phyloP scores from a whole-genome alignment of 2,329 filamentous ascomycete species.

The Mycogone perniciosa region DNA sequence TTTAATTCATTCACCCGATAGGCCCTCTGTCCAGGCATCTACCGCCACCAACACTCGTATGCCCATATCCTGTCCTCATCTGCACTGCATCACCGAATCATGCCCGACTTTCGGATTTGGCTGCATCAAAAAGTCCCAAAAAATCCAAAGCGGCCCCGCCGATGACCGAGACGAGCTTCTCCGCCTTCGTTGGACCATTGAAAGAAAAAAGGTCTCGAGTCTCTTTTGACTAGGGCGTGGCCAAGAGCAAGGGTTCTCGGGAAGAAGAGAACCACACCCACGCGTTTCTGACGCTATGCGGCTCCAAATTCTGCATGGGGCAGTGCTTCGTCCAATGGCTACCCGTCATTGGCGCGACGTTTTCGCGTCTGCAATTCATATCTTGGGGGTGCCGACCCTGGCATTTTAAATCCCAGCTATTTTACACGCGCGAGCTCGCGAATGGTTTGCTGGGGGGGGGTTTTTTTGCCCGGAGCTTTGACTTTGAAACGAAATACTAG shows the following conservation, averaged over 20 bases:
- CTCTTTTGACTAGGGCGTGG: too few relatives aligned
- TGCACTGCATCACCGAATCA: too few relatives aligned
- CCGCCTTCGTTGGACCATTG: slow-evolving; percentile 1
- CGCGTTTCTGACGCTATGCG: slow-evolving; percentile 6
- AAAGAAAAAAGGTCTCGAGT: background rate
- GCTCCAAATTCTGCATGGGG: slow-evolving; percentile 7
- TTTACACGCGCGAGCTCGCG: background rate
- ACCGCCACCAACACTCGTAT: too few relatives aligned
- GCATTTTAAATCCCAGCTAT: background rate
- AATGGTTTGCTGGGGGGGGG: background rate
- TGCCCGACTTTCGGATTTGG: background rate
- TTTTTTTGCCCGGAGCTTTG: background rate
- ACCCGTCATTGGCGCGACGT: slow-evolving; percentile 8
- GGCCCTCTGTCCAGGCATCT: too few relatives aligned
- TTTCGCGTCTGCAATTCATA: slow-evolving; percentile 10
- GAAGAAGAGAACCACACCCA: background rate
- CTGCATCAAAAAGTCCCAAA: background rate
- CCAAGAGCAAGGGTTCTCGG: background rate
- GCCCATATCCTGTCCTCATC: too few relatives aligned
- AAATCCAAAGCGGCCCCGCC: slow-evolving; percentile 1
- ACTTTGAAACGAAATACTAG: too few relatives aligned
- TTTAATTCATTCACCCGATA: too few relatives aligned
- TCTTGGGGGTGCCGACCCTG: background rate
- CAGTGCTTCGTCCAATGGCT: slow-evolving; percentile 10
- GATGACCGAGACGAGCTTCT: slow-evolving; percentile 8